Evolutionary conservation across 257 asterid species (phyloP), one percentile per base, ranked within the genome.

Genomic region (Cruciata laevipes): DNA sequence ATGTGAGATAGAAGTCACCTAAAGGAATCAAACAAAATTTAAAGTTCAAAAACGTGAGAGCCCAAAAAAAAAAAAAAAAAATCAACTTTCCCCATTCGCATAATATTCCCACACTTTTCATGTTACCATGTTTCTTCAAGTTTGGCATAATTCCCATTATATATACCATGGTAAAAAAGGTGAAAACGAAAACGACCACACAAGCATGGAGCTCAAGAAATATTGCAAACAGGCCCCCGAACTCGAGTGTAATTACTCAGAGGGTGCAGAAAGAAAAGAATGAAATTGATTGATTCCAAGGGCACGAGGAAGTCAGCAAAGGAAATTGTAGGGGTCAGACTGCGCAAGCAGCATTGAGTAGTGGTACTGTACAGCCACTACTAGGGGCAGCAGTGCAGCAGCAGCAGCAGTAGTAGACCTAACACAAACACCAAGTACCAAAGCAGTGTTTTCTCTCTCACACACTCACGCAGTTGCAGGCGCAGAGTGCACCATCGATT

Each of bases 381-480:
- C 20, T 69, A 71, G 75, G 33, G 40, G 40, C 40, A 53, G 69
- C 75, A 71, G 30, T 27, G 30, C 30, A 27, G 30, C 30, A 27
- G 30, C 30, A 27, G 30, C 30, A 27, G 30, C 30, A 27, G 30
- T 2, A 27, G 75, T 64, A 65, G 30, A 71, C 70, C 60, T 38
- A 74, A 65, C 8, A 35, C n/a, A n/a, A n/a, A 35, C 38, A 5
- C 51, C 78, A 72, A 77, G 81, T 77, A 69, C 81, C 81, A 51
- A 77, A 73, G 81, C 68, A 60, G 49, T 65, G n/a, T n/a, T n/a
- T 65, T 52, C 61, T 63, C 71, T 61, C 68, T 62, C 68, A 63
- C 71, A 65, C 11, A 31, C 58, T 10, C 64, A 58, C 37, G 6
- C 66, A 35, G 66, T 59, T 27, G 42, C 27, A 69, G 31, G 16